Conservation (phyloP, 1,284 basidiomycete species). For the Prillingera fragicola region DNA sequence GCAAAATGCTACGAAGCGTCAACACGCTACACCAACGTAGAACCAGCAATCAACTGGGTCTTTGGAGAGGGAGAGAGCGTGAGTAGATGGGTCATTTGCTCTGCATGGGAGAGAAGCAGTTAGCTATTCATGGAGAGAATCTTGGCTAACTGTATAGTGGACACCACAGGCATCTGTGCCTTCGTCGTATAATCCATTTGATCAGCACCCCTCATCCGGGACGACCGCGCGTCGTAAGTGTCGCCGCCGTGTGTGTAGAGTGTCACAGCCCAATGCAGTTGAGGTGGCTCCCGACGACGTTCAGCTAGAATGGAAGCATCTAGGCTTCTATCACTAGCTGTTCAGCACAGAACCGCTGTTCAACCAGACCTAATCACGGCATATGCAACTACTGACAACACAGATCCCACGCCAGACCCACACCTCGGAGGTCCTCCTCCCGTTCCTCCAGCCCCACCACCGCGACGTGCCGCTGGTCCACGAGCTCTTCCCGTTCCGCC, state of each 20-base stretch:
- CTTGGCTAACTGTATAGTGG: conserved; percentile 12
- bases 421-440: conserved; percentile 2
- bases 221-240: neutral
- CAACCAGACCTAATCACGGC: neutral
- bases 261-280: neutral
- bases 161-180: no score
- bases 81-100: conserved; percentile 8
- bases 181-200: no score
- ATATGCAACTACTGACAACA: neutral
- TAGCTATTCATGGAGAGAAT: no score
- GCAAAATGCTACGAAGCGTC: conserved; percentile 33
- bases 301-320: neutral
- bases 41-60: conserved; percentile 43
- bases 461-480: conserved; percentile 3
- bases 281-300: neutral
- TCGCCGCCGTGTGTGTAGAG: neutral
- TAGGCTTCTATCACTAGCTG: neutral
- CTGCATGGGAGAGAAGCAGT: neutral
- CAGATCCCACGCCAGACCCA: neutral
- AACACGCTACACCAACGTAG: conserved; percentile 25
- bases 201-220: neutral
- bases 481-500: conserved; percentile 9
- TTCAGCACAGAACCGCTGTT: neutral
- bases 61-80: conserved; percentile 40
- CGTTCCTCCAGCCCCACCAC: neutral